Percentiles rank a stretch among this genome's conserved stretches.
These are phyloP conservation scores for Globisporangium okanoganense DNA, from an alignment of 352 stramenopile genomes.

Conservation along the genomic window DNA sequence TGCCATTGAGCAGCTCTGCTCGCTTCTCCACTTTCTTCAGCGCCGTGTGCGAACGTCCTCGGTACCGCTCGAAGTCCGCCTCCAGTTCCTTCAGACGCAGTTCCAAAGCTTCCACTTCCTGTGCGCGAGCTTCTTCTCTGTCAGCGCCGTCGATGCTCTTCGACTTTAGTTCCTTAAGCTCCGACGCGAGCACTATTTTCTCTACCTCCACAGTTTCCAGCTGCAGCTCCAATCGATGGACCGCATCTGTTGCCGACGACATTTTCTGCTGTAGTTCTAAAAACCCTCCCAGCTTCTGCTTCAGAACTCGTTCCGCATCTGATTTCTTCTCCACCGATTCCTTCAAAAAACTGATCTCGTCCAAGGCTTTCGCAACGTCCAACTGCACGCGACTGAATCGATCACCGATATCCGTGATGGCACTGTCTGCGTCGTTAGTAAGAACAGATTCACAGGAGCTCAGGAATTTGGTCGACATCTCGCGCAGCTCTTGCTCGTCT, in stretches of 20 bases:
- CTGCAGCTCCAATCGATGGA: constrained; percentile 19
- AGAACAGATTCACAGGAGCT: background rate
- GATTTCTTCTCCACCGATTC: constrained; percentile 1
- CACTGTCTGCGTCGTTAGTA: background rate
- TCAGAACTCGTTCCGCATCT: background rate
- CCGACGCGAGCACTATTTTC: constrained; percentile 14
- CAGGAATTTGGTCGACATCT: constrained; percentile 2
- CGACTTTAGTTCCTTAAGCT: constrained; percentile 19
- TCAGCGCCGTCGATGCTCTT: constrained; percentile 18
- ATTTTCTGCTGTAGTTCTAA: background rate
- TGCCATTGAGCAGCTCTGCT: constrained; percentile 71
- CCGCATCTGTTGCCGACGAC: background rate
- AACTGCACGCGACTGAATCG: constrained; percentile 1
- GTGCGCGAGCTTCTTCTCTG: constrained; percentile 16
- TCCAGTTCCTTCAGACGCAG: constrained; percentile 35
- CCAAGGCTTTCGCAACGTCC: background rate
- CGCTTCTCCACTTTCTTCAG: constrained; percentile 83
- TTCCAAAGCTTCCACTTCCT: constrained; percentile 25
- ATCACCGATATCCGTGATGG: background rate
- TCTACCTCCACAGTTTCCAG: constrained; percentile 11
- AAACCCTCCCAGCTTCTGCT: constrained; percentile 1
- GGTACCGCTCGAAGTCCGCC: constrained; percentile 67
- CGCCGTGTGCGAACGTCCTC: constrained; percentile 55
- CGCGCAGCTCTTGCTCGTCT: background rate
- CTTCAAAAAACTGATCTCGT: constrained; percentile 1